Base-by-base conservation (phyloP, 1,284 basidiomycete species). In the Apiotrichum laibachii region DNA sequence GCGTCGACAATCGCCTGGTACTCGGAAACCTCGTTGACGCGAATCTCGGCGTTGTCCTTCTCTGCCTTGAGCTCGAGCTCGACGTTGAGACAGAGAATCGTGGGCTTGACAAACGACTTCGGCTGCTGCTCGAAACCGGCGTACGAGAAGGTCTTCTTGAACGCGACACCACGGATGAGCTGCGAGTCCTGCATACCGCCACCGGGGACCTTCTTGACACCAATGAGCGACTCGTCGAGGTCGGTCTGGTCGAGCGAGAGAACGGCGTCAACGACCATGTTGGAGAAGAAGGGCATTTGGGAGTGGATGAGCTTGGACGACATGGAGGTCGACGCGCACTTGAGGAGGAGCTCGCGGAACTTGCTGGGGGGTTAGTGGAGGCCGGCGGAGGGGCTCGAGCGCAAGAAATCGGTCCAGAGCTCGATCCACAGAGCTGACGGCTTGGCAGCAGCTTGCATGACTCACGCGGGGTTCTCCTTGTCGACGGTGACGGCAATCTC, bases 141-240 rank as follows among this genome's bases (percentile, higher is more conserved):
- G 71, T 99, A 99, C 4, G 93, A 94, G 80, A 99, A 99, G 0
- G 96, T 99, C 83, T 99, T 99, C 79, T 98, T 98, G 86, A 99
- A 99, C 0, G 96, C 88, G 46, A 99, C 96, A 55, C 96, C 96
- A 58, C 82, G 81, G 72, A 94, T 84, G 56, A 94, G 84, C 55
- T 90, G 82, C 3, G 93, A 96, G 77, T 99, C 96, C 66, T 96
- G 92, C 88, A 98, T 92, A 61, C 91, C 96, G 55, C 96, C 96
- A 57, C 96, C 96, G n/a, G 96, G 87, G 50, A 99, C 90, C 82
- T 98, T 98, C 82, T 99, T 99, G 69, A 98, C 89, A 33, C 96
- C 96, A 69, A 99, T 99, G 67, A 99, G 84, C 22, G 88, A 91
- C 76, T 98, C 93, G 77, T 99, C 92, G 50, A 99, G 84, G 72